Evolutionary conservation across 2,329 filamentous ascomycete species (phyloP), one percentile per base, ranked within the genome.

Genomic region (Ophiosphaerella korrae): DNA sequence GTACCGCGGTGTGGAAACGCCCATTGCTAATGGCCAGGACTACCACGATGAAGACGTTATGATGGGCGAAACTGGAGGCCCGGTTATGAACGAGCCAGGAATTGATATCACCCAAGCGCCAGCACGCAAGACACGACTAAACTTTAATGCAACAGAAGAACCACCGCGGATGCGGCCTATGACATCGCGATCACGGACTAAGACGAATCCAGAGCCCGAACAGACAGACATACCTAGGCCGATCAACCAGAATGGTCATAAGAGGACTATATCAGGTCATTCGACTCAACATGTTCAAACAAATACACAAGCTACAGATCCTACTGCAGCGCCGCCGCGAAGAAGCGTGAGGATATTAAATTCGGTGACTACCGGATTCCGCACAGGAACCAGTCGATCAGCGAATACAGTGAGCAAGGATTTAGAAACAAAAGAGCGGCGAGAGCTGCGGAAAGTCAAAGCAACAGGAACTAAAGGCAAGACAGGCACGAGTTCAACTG

Each of bases 241-340:
- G 7, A 67, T 71, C 33, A 68, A 68, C 42, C 64, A 74, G 55
- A 72, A 73, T 31, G 89, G 92, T 53, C 85, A 92, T 71, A 97
- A 97, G 76, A 86, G 93, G 61, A 97, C 92, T 1, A 84, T 96
- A n/a, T 96, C 93, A 35, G 93, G 93, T 3, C 90, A 96, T 61
- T 77, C 80, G 5, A 66, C 74, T n/a, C 73, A 73, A 24, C 70
- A 74, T 36, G 33, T 46, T 13, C 60, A 61, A 54, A 62, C 42
- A 52, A 69, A 48, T 33, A 49, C 45, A n/a, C 57, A 63, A 33
- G 32, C 58, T 3, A 46, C 59, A n/a, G 75, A 77, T 48, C 70
- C 71, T n/a, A 72, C 76, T n/a, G 72, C 75, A 18, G 75, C 74
- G 26, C 75, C 72, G 11, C 71, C 75, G 29, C 64, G 78, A 37